Percentiles rank a stretch among this genome's conserved stretches.
Evolutionary conservation across 1,284 basidiomycete genomes (phyloP).

Genomic region (Trichosporon sp.): DNA sequence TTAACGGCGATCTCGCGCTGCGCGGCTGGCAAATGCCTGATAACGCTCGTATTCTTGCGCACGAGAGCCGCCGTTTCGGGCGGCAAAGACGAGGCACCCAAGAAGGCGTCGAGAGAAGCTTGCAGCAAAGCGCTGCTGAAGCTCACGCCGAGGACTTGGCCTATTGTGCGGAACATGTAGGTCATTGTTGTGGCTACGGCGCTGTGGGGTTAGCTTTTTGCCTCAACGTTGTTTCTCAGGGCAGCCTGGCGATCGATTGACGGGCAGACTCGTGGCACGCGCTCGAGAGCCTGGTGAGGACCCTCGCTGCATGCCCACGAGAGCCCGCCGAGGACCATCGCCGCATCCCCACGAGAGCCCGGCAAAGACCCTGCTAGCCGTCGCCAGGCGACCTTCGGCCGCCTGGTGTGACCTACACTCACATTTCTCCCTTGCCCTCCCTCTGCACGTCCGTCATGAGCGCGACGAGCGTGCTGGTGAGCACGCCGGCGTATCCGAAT

Average conservation of each 20-base stretch:
- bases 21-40: slow-evolving; percentile 61
- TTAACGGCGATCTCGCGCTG: slow-evolving; percentile 63
- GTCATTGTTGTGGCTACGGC: slow-evolving; percentile 80
- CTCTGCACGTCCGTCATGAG: slow-evolving; percentile 36
- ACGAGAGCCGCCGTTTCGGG: slow-evolving; percentile 60
- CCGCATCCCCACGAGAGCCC: no score
- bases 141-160: slow-evolving; percentile 85
- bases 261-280: no score
- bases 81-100: slow-evolving; percentile 52
- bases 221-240: neutral
- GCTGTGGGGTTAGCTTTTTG: slow-evolving; percentile 9
- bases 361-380: no score
- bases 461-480: slow-evolving; percentile 37
- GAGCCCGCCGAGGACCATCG: no score
- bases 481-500: slow-evolving; percentile 36
- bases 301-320: no score
- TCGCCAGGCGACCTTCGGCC: neutral
- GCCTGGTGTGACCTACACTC: slow-evolving; percentile 8
- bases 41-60: slow-evolving; percentile 74
- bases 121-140: slow-evolving; percentile 74
- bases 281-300: no score
- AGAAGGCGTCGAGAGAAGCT: slow-evolving; percentile 61
- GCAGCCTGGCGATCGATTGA: no score
- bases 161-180: slow-evolving; percentile 81
- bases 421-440: slow-evolving; percentile 33